Evolutionary conservation across 768 basidiomycete species (phyloP).

Genomic region (Leccinum longicurvipes): DNA sequence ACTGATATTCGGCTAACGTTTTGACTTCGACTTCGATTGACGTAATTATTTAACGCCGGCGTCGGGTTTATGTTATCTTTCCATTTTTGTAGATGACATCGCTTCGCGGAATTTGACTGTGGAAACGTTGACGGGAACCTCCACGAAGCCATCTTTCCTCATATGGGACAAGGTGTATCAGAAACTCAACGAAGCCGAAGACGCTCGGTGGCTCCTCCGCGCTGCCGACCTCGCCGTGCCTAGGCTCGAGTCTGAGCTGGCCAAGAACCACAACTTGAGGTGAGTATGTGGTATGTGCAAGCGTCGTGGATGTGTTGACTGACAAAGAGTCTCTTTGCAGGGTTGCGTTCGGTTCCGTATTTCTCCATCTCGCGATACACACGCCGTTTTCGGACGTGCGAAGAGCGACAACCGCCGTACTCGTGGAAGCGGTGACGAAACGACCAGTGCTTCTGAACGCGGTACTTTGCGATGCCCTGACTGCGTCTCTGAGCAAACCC

Average conservation of each 20-base stretch:
- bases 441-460: conserved; percentile 48
- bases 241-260: conserved; percentile 48
- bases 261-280: conserved; percentile 55
- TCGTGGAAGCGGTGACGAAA: conserved; percentile 38
- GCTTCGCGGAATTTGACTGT: conserved; percentile 47
- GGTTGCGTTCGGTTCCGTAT: conserved; percentile 57
- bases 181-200: conserved; percentile 57
- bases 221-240: conserved; percentile 51
- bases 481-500: conserved; percentile 42
- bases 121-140: conserved; percentile 44
- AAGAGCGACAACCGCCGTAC: conserved; percentile 39
- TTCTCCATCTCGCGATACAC: conserved; percentile 68
- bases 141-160: conserved; percentile 79
- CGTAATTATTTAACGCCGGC: neutral
- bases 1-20: neutral
- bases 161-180: conserved; percentile 86
- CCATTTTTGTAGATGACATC: conserved; percentile 36
- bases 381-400: conserved; percentile 53
- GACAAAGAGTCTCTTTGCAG: conserved; percentile 33
- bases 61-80: neutral
- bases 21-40: neutral
- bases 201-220: conserved; percentile 75
- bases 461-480: conserved; percentile 61
- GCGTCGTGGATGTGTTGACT: neutral
- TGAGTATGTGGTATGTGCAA: neutral